Evolutionary conservation across 202 grass and related monocot species (phyloP).

Genomic region (Schoenoplectus tabernaemontani): DNA sequence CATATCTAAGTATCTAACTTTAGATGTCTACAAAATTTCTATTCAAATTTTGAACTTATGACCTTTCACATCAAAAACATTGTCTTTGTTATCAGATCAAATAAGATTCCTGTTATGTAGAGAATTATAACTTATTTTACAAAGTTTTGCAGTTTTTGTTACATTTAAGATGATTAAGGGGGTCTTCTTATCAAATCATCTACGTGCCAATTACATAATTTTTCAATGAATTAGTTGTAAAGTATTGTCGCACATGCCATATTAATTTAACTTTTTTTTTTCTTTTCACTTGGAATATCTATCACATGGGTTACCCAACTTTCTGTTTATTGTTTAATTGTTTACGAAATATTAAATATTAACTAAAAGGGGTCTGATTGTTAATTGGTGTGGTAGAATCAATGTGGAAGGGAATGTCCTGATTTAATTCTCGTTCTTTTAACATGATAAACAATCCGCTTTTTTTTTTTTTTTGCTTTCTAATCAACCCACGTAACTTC

Average conservation of each 20-base stretch:
- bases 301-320: conserved; percentile 3
- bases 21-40: too few relatives aligned
- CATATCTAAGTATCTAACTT: too few relatives aligned
- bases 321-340: neutral
- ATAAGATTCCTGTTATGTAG: too few relatives aligned
- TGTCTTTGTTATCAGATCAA: too few relatives aligned
- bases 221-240: neutral
- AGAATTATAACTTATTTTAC: neutral
- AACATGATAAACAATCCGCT: neutral
- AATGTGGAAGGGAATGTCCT: conserved; percentile 4
- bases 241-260: conserved; percentile 5
- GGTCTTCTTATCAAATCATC: neutral
- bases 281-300: neutral
- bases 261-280: neutral
- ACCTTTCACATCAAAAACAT: too few relatives aligned
- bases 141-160: neutral
- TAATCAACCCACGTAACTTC: neutral
- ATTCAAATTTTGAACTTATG: too few relatives aligned
- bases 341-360: neutral
- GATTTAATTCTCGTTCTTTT: neutral
- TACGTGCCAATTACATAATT: neutral
- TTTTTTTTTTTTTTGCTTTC: neutral
- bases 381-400: neutral
- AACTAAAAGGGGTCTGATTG: neutral
- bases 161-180: neutral